Evolutionary conservation across 164 flowering plant species (phyloP).

Genomic region (Aristolochia contorta): DNA sequence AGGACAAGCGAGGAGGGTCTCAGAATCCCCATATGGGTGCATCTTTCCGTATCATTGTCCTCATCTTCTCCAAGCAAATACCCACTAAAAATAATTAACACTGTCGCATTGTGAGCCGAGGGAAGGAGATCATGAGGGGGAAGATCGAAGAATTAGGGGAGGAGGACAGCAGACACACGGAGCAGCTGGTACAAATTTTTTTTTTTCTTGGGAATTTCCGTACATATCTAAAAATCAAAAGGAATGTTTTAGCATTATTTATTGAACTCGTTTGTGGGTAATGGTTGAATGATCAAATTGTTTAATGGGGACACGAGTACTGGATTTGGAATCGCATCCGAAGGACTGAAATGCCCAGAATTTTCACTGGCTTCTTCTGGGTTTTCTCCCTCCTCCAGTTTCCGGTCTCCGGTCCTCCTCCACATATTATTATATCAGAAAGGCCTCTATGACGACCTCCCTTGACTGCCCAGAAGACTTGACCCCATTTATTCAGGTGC

Average conservation of each 20-base stretch:
- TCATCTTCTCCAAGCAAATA: not conserved
- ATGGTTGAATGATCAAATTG: not conserved
- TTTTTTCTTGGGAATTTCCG: not conserved
- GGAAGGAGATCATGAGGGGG: no score
- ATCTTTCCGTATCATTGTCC: not conserved
- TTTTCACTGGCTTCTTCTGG: not conserved
- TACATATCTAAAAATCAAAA: not conserved
- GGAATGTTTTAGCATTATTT: constrained; percentile 2
- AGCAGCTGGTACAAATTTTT: not conserved
- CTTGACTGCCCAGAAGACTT: not conserved
- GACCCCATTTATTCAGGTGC: not conserved
- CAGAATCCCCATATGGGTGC: not conserved
- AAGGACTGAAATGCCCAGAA: not conserved
- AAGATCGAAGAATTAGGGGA: no score
- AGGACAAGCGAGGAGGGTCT: not conserved
- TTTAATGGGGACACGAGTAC: not conserved
- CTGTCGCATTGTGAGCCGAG: not conserved
- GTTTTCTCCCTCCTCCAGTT: no score
- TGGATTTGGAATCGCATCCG: not conserved
- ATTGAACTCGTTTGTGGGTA: not conserved
- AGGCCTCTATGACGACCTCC: not conserved
- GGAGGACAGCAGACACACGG: not conserved
- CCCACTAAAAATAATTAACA: not conserved
- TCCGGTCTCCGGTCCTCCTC: not conserved
- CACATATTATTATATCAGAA: not conserved